A percentile compares a stretch with the other conserved stretches of the same genome.
phyloP scores from a whole-genome alignment of 202 grass and related monocot genomes.

The Eragrostis tef region DNA sequence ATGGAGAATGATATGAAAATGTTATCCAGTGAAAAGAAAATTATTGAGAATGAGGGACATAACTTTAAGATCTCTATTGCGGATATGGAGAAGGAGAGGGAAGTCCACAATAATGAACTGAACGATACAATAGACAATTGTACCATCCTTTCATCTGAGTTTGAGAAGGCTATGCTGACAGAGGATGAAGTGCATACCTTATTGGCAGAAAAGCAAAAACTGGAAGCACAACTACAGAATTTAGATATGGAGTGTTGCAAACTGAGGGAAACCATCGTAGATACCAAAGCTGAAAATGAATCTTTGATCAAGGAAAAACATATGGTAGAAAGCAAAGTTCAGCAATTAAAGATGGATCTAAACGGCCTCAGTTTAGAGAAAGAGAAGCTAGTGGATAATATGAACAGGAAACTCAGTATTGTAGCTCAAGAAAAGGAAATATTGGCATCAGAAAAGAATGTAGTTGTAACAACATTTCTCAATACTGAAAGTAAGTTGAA shows the following conservation, averaged over 20 bases:
- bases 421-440: conserved; percentile 52
- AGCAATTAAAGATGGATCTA: conserved; percentile 37
- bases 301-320: conserved; percentile 51
- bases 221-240: conserved; percentile 46
- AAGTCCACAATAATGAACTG: conserved; percentile 45
- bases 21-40: conserved; percentile 49
- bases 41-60: conserved; percentile 45
- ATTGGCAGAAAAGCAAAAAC: conserved; percentile 46
- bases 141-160: conserved; percentile 38
- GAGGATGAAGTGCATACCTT: conserved; percentile 53
- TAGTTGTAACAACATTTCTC: neutral
- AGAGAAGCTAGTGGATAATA: conserved; percentile 43
- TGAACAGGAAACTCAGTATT: conserved; percentile 46
- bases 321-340: conserved; percentile 50
- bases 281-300: conserved; percentile 51
- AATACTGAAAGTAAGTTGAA: conserved; percentile 49
- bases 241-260: conserved; percentile 43
- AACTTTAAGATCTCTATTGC: conserved; percentile 38
- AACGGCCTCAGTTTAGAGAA: conserved; percentile 47
- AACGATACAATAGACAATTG: conserved; percentile 45
- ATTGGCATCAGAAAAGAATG: conserved; percentile 44
- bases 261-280: conserved; percentile 36
- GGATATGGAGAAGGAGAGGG: conserved; percentile 41
- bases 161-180: conserved; percentile 43
- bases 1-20: conserved; percentile 45